Base-by-base conservation (phyloP, 768 basidiomycete genomes). In the Zangia roseola region DNA sequence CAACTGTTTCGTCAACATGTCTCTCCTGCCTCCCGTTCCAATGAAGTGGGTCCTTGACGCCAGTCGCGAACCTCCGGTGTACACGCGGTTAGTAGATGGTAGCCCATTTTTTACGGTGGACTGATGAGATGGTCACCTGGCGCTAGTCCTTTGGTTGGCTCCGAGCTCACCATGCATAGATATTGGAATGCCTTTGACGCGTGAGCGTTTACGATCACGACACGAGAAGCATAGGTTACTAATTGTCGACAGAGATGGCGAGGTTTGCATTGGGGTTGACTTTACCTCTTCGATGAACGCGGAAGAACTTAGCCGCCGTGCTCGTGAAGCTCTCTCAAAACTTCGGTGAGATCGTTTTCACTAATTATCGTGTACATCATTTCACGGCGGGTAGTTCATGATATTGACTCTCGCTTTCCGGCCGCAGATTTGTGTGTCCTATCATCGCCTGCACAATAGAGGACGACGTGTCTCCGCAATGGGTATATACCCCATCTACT, bases 401-500 rank as follows among this genome's bases (percentile, higher is more conserved):
- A 13, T 13, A 12, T 28, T 13, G 13, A 28, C 28, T 13, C 5
- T 10, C 12, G 6, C 28, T 28, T 19, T 1, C 14, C 2, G n/a
- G 5, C 24, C 21, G 4, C 23, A 60, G 55, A 19, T 60, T 58
- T 35, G 49, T 60, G 13, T 60, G 49, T 43, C 59, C 59, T 8
- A 45, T 57, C 39, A 49, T 61, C 23, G 55, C 59, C 0, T 57
- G 55, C 35, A 50, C 49, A 4, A 26, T 47, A 36, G 55, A 60
- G 23, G 49, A 47, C 12, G 10, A 24, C 17, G 31, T 9, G 9
- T 56, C 58, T 17, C 58, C 58, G 14, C 48, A 38, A 43, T 60
- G 50, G 54, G 38, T 61, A 16, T 64, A 66, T 30, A 51, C 45
- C n/a, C 58, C 64, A 12, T 64, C 50, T 19, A 40, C 43, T 19